Base-by-base conservation (phyloP, 371 early-diverging fungal species). In the Chytridiales sp. region DNA sequence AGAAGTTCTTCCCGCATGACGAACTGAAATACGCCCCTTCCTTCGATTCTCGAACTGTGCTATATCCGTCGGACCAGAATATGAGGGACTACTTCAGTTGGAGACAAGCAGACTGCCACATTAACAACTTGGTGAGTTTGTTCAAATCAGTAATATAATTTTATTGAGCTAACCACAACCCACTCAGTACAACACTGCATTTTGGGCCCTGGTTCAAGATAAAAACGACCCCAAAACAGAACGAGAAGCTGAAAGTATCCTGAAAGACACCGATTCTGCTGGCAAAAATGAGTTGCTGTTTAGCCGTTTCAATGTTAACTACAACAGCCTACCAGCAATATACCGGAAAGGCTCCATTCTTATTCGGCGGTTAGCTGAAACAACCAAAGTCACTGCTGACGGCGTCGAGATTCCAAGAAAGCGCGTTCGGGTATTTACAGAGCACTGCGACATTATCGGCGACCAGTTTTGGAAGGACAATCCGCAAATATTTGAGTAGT, bases 201-300 rank as follows among this genome's bases (percentile, higher is more conserved):
- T 95, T 72, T 96, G 97, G 97, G 77, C 85, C 5, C 73, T 97
- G 43, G 97, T 96, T 11, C 84, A 67, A 42, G 71, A 67, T 47
- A 31, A 27, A 41, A 50, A 3, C 5, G 38, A 62, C 27, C 70
- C 69, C 19, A 55, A 22, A 11, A 64, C 75, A 11, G 66, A 65
- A 31, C 59, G 43, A 19, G 70, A 70, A 60, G 78, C 77, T 0
- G 62, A 78, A 55, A 42, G 19, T 3, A 68, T 74, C n/a, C 64
- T 80, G 9, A 71, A 73, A 55, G 70, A 67, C 31, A 76, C 77
- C 13, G 67, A 79, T 47, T 89, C 94, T 3, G 85, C 85, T 19
- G 85, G 88, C 39, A 97, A 97, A 65, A 89, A 96, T 68, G 95
- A 96, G 65, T 77, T 96, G 32, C 67, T 97, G 24, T 95, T 92